Conservation (phyloP, 257 asterid species). For the Nicotiana otophora region DNA sequence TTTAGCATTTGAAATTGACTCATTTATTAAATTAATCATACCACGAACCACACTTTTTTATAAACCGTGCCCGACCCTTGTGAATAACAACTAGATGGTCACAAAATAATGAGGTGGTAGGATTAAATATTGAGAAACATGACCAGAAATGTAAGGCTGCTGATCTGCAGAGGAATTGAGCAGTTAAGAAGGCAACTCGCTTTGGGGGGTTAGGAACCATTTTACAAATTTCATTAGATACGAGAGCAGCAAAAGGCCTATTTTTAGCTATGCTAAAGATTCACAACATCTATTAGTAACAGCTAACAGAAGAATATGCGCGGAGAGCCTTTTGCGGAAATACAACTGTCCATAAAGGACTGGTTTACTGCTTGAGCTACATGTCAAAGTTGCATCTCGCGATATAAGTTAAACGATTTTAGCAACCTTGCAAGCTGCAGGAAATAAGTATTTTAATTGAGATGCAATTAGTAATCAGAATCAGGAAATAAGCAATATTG, state of each 20-base stretch:
- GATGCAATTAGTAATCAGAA: background rate
- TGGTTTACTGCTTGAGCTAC: background rate
- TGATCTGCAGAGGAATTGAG: no score
- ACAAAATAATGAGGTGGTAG: no score
- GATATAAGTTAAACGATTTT: background rate
- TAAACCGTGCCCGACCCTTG: no score
- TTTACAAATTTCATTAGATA: no score
- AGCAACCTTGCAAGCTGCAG: background rate
- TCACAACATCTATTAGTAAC: background rate
- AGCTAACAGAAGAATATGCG: background rate
- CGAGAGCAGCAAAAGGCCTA: background rate
- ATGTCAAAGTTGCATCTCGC: background rate
- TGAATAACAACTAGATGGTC: background rate
- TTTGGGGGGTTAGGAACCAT: no score
- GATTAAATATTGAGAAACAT: no score
- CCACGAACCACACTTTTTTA: no score
- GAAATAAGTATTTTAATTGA: background rate
- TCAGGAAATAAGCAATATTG: background rate
- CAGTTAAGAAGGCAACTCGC: no score
- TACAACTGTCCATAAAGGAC: background rate
- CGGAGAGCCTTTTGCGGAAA: no score
- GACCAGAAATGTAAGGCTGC: no score
- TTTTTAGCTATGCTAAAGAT: background rate
- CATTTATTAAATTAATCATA: no score
- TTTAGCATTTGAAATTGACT: no score